Conservation (phyloP, 495 filamentous ascomycete species). For the Staphylotrichum longicolle region DNA sequence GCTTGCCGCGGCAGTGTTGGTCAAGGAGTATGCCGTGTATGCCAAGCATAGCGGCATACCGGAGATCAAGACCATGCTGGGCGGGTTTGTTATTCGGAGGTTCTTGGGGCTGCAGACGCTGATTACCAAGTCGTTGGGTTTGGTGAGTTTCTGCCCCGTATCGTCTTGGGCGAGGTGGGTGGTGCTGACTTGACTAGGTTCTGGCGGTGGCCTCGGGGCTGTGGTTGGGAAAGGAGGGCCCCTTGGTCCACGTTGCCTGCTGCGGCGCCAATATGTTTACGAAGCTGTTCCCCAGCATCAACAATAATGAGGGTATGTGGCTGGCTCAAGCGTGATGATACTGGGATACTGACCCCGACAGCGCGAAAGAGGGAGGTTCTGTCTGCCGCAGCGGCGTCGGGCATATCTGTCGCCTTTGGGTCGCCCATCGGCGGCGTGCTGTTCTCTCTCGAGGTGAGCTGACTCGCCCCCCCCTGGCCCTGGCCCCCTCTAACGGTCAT, state of each 20-base stretch:
- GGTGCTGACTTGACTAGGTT: constrained; percentile 56
- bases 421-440: constrained; percentile 92
- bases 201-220: constrained; percentile 92
- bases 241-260: constrained; percentile 94
- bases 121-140: constrained; percentile 82
- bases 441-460: constrained; percentile 79
- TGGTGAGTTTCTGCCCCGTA: constrained; percentile 56
- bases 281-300: constrained; percentile 80
- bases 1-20: constrained; percentile 70
- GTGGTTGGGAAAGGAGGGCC: constrained; percentile 98
- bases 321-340: not conserved
- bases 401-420: constrained; percentile 96
- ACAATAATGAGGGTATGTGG: constrained; percentile 76
- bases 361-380: constrained; percentile 94
- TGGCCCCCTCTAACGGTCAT: not conserved
- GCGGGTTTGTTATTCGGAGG: constrained; percentile 87
- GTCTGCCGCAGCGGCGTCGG: constrained; percentile 90
- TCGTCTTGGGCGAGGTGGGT: not conserved
- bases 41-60: constrained; percentile 96
- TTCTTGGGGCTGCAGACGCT: constrained; percentile 95
- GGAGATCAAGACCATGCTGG: constrained; percentile 95
- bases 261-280: constrained; percentile 96
- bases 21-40: constrained; percentile 79
- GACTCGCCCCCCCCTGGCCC: too few relatives aligned
- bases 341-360: constrained; percentile 34